Evolutionary conservation across 176 grass and related monocot species (phyloP).

Genomic region (Bromus sterilis): DNA sequence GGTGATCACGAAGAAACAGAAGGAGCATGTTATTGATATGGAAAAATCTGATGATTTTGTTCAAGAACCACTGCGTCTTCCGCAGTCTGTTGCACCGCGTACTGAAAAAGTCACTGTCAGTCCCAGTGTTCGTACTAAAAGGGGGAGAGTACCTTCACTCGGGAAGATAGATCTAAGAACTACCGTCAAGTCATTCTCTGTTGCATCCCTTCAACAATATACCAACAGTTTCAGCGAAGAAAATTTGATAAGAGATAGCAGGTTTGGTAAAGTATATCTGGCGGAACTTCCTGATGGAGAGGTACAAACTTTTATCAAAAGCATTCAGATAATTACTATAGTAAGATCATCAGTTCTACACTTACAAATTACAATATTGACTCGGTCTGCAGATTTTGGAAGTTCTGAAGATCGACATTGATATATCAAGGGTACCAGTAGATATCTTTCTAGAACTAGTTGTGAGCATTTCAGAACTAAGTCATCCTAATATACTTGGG

Average conservation of each 20-base stretch:
- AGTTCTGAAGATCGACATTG: constrained; percentile 86
- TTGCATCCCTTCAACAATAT: constrained; percentile 81
- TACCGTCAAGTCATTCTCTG: constrained; percentile 72
- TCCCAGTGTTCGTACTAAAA: constrained; percentile 45
- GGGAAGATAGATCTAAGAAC: constrained; percentile 44
- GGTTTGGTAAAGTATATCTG: constrained; percentile 73
- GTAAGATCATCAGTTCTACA: constrained; percentile 15
- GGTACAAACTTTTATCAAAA: constrained; percentile 43
- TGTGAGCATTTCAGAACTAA: constrained; percentile 64
- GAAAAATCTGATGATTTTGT: constrained; percentile 44
- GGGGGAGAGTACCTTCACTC: constrained; percentile 29
- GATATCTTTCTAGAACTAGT: constrained; percentile 85
- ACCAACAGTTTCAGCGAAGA: constrained; percentile 81
- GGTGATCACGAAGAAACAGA: constrained; percentile 31
- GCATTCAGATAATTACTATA: background rate
- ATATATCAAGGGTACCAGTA: constrained; percentile 57
- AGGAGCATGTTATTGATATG: constrained; percentile 62
- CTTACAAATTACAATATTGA: background rate
- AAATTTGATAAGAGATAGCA: constrained; percentile 84
- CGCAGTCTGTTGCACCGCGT: constrained; percentile 5
- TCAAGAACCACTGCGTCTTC: constrained; percentile 30
- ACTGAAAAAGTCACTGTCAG: constrained; percentile 38
- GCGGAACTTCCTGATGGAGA: constrained; percentile 80
- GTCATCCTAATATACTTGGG: constrained; percentile 65
- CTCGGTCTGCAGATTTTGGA: constrained; percentile 61